Conservation (phyloP, 192 early-diverging fungal species). For the Oehlia diaphana region DNA sequence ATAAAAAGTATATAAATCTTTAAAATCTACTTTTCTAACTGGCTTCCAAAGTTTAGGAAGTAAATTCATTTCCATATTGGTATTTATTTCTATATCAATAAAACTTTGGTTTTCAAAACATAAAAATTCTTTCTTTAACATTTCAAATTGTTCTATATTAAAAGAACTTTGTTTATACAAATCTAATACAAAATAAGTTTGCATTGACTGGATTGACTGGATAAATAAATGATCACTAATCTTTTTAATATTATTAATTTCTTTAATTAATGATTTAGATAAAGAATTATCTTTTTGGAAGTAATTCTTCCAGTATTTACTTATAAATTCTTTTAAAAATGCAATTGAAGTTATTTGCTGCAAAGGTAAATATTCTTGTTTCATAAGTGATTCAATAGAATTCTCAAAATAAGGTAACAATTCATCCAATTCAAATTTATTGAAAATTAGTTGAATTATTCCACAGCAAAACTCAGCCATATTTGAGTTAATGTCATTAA, state of each 20-base stretch:
- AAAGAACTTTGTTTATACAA: not conserved
- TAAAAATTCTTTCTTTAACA: not conserved
- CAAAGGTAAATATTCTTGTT: too few relatives aligned
- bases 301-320: too few relatives aligned
- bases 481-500: too few relatives aligned
- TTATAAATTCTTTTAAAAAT: too few relatives aligned
- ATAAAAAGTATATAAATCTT: not conserved
- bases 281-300: too few relatives aligned
- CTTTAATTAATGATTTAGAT: too few relatives aligned
- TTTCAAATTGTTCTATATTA: not conserved
- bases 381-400: too few relatives aligned
- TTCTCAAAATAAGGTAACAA: too few relatives aligned
- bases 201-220: not conserved
- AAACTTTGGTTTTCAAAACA: not conserved
- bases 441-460: too few relatives aligned
- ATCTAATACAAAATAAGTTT: not conserved
- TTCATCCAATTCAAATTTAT: too few relatives aligned
- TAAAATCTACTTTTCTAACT: not conserved
- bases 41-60: not conserved
- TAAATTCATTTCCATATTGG: not conserved
- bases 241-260: not conserved
- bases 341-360: too few relatives aligned
- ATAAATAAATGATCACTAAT: not conserved
- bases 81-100: not conserved
- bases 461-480: too few relatives aligned